Conservation (phyloP, 2,329 filamentous ascomycete species). For the Xylariaceae sp. region DNA sequence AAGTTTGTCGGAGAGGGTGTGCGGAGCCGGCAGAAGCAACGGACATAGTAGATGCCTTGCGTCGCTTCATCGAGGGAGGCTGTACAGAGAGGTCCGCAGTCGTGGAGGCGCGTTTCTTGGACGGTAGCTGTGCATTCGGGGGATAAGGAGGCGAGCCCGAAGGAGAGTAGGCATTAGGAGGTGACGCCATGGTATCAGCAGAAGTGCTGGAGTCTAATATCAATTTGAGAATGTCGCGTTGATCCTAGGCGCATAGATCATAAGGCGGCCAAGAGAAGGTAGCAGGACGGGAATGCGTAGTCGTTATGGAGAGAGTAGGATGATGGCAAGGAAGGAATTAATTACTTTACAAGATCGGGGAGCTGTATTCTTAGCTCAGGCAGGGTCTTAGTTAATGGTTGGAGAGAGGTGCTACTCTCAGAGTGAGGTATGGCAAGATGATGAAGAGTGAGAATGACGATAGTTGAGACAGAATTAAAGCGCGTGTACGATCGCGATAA, state of each 20-base stretch:
- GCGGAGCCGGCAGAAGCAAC: constrained; percentile 53
- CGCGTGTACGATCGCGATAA: constrained; percentile 5
- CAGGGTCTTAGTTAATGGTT: too few relatives aligned
- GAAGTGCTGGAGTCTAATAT: neutral
- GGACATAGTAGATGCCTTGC: constrained; percentile 70
- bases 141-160: constrained; percentile 59
- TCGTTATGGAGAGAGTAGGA: too few relatives aligned
- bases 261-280: neutral
- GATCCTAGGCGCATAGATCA: neutral
- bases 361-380: too few relatives aligned
- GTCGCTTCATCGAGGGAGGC: constrained; percentile 62
- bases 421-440: constrained; percentile 2
- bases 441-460: neutral
- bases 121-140: constrained; percentile 53
- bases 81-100: constrained; percentile 54
- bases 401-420: too few relatives aligned
- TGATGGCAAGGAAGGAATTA: neutral
- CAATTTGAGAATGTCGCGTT: constrained; percentile 1
- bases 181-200: constrained; percentile 54
- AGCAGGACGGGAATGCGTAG: too few relatives aligned
- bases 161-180: constrained; percentile 53
- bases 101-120: constrained; percentile 66
- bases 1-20: constrained; percentile 78
- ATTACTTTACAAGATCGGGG: neutral
- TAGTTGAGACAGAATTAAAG: neutral